Base-by-base conservation (phyloP, 495 filamentous ascomycete species). In the Daldinia bambusicola region DNA sequence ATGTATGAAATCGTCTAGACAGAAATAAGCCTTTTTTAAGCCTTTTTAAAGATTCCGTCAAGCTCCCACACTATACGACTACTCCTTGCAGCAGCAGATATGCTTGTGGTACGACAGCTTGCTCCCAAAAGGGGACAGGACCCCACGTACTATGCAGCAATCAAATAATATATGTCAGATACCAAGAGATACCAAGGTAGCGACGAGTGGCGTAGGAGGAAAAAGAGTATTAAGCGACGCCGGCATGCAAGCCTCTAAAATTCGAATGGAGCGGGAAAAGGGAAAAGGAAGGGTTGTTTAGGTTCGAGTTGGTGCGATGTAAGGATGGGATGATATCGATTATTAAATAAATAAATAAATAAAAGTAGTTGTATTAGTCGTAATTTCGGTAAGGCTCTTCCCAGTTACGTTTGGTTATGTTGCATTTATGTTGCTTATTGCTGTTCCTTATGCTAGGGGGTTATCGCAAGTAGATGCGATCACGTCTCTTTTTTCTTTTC, bases 111-210 rank as follows among this genome's bases (percentile, higher is more conserved):
- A 55, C 58, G 20, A 30, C 31, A 40, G 32, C 41, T 61, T 41
- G 36, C 34, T 53, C 50, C 50, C 26, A 32, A 32, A 16, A 52
- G 12, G 22, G 14, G 34, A 53, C 26, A 16, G 34, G 22, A 63
- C 52, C 58, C 66, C 51, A 63, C 59, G 66, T 52, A 53, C 66
- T 40, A 63, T 53, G 66, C 43, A 53, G 43, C 41, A 58, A 55
- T 57, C 26, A 63, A 56, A 58, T 32, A 30, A 32, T 58, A 26
- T 37, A 53, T n/a, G 50, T 10, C 14, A 53, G 50, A 53, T 32
- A 53, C 6, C 50, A 4, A 30, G 0, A n/a, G 13, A 2, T 45
- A 12, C 1, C n/a, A n/a, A 9, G 43, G 16, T n/a, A 20, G 43
- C 5, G 13, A 40, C 14, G 8, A 48, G 43, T 48, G 43, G 31